These are phyloP conservation scores for Kernera saxatilis DNA, from an alignment of 345 rosid species.

Conservation along the genomic window DNA sequence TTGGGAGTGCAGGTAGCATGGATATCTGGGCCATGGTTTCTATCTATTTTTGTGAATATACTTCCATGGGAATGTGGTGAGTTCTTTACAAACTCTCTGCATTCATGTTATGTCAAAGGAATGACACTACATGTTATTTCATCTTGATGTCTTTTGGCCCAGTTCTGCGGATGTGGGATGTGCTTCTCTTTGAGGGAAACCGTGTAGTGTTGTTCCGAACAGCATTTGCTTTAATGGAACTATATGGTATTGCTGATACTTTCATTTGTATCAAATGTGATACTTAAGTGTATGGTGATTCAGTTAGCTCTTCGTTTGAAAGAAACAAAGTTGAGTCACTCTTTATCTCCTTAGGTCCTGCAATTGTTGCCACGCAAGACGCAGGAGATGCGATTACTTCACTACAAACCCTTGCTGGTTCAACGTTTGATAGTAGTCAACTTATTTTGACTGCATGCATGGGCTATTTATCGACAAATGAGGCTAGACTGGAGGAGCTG, in stretches of 20 bases:
- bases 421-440: conserved; percentile 98
- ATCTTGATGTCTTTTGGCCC: conserved; percentile 9
- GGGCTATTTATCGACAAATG: conserved; percentile 73
- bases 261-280: neutral
- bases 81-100: conserved; percentile 19
- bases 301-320: neutral
- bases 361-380: conserved; percentile 76
- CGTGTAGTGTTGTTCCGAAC: conserved; percentile 93
- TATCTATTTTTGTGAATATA: conserved; percentile 87
- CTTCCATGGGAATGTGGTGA: conserved; percentile 99
- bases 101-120: neutral
- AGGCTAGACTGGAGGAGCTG: conserved; percentile 64
- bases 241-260: conserved; percentile 52
- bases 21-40: conserved; percentile 96
- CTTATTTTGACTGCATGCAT: conserved; percentile 87
- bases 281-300: neutral
- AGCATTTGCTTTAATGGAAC: conserved; percentile 90
- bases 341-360: conserved; percentile 55
- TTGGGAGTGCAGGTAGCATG: conserved; percentile 99
- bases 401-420: conserved; percentile 80
- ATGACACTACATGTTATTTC: neutral
- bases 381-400: conserved; percentile 91
- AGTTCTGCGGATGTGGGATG: conserved; percentile 99
- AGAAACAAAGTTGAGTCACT: neutral
- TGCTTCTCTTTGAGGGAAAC: conserved; percentile 89